A percentile compares a stretch with the other conserved stretches of the same genome.
These are phyloP conservation scores for Leptographium procerum DNA, from an alignment of 2,329 filamentous ascomycete species.

Conservation along the genomic window DNA sequence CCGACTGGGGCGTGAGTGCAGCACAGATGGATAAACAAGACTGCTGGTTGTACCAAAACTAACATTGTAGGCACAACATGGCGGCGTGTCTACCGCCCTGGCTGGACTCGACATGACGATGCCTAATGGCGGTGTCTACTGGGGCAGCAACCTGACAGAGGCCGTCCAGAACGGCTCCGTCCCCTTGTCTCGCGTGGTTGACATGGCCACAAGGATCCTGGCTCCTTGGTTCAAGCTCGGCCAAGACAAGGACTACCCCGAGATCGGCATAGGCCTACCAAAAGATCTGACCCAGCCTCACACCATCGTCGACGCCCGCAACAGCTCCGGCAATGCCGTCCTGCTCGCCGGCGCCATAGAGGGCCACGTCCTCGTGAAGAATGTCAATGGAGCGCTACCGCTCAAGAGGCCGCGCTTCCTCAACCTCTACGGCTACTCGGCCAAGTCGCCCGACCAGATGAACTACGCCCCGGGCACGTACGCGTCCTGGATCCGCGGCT, in stretches of 20 bases:
- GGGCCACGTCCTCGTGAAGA: constrained; percentile 55
- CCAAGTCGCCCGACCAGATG: constrained; percentile 31
- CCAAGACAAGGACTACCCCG: constrained; percentile 35
- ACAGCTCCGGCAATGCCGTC: constrained; percentile 29
- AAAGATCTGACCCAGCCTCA: constrained; percentile 37
- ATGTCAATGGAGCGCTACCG: constrained; percentile 42
- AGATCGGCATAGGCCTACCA: constrained; percentile 41
- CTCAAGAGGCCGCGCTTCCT: constrained; percentile 35
- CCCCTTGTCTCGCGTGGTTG: constrained; percentile 35
- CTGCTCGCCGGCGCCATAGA: constrained; percentile 49
- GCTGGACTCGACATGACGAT: constrained; percentile 64
- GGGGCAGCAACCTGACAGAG: constrained; percentile 41
- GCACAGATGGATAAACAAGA: no score
- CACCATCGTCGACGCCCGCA: constrained; percentile 40
- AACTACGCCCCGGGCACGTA: constrained; percentile 23
- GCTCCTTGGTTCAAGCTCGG: constrained; percentile 45
- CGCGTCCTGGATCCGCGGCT: no score
- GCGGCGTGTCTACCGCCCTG: constrained; percentile 47
- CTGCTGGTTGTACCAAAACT: no score
- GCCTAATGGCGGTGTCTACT: constrained; percentile 35
- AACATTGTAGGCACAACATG: constrained; percentile 47
- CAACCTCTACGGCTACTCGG: constrained; percentile 54
- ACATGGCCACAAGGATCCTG: constrained; percentile 24
- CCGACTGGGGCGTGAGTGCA: constrained; percentile 41
- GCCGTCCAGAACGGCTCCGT: constrained; percentile 52